phyloP scores from a whole-genome alignment of 768 basidiomycete genomes.

The Tephrocybe rancida region DNA sequence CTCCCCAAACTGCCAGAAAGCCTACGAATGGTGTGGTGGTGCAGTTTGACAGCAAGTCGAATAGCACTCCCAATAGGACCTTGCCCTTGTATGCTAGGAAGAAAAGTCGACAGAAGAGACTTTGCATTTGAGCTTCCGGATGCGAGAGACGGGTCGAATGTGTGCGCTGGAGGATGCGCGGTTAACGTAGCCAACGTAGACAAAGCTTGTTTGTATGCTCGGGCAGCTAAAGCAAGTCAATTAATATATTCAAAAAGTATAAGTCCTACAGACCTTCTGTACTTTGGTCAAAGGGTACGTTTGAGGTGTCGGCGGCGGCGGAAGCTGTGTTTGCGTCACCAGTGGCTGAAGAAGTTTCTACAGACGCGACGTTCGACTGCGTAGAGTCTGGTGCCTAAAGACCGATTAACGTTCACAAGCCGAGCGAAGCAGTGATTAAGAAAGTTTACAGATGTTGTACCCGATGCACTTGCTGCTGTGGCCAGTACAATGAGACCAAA shows the following conservation, averaged over 20 bases:
- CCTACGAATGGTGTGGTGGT: slow-evolving; percentile 55
- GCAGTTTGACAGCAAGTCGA: slow-evolving; percentile 68
- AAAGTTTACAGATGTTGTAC: slow-evolving; percentile 30
- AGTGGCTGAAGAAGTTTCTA: slow-evolving; percentile 3
- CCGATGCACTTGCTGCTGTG: slow-evolving; percentile 37
- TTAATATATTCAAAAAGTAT: slow-evolving; percentile 2
- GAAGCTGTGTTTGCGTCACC: background rate
- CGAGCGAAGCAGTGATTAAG: background rate
- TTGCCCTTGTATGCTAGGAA: slow-evolving; percentile 76
- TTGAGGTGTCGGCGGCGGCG: slow-evolving; percentile 16
- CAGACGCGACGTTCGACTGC: background rate
- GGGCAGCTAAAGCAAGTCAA: slow-evolving; percentile 49
- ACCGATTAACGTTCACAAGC: slow-evolving; percentile 7
- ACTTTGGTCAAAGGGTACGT: slow-evolving; percentile 42
- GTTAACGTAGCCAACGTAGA: slow-evolving; percentile 66
- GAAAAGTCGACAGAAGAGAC: slow-evolving; percentile 63
- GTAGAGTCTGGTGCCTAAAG: slow-evolving; percentile 4
- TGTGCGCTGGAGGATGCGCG: slow-evolving; percentile 56
- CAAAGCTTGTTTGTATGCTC: slow-evolving; percentile 78
- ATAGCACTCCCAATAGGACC: slow-evolving; percentile 73
- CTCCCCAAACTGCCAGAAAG: slow-evolving; percentile 41
- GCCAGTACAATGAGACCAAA: slow-evolving; percentile 59
- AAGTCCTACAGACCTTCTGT: slow-evolving; percentile 48
- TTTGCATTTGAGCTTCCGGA: slow-evolving; percentile 41
- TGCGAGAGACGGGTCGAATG: slow-evolving; percentile 54